phyloP scores from a whole-genome alignment of 805 yeast genomes.

The Ogataea polymorpha region DNA sequence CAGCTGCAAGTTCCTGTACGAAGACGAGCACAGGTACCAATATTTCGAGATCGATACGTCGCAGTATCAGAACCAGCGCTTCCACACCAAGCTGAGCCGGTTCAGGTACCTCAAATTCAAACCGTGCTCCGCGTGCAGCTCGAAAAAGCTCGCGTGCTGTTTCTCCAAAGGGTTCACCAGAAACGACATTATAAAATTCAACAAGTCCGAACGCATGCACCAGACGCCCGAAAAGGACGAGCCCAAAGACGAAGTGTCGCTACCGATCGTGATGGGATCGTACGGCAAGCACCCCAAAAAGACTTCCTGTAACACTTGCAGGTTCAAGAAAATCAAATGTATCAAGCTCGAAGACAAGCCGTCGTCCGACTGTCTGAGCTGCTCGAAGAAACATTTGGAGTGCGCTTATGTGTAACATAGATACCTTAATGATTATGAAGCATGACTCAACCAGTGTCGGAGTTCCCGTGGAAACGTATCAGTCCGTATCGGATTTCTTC shows the following conservation, averaged over 20 bases:
- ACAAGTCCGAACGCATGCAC: conserved; percentile 29
- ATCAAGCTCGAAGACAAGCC: conserved; percentile 26
- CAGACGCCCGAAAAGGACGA: conserved; percentile 1
- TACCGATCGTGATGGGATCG: conserved; percentile 2
- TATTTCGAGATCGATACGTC: conserved; percentile 28
- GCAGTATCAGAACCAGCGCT: conserved; percentile 15
- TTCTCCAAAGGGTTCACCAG: conserved; percentile 67
- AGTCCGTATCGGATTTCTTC: neutral
- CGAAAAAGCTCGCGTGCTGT: conserved; percentile 44
- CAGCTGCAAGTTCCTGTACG: conserved; percentile 28
- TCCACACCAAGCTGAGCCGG: conserved; percentile 22
- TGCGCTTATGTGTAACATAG: conserved; percentile 21
- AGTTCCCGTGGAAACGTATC: too few species aligned
- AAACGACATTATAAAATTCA: conserved; percentile 48
- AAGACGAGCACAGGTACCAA: conserved; percentile 25
- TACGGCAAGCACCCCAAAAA: conserved; percentile 27
- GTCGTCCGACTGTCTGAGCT: conserved; percentile 26
- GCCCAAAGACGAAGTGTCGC: conserved; percentile 1
- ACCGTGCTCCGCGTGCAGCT: conserved; percentile 54
- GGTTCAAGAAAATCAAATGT: conserved; percentile 35
- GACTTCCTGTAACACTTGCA: conserved; percentile 33
- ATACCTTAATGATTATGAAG: neutral
- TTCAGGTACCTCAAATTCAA: conserved; percentile 42
- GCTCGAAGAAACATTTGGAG: conserved; percentile 29
- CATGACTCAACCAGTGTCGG: neutral